These are phyloP conservation scores for Leptographium procerum DNA, from an alignment of 2,329 filamentous ascomycete genomes.

Conservation along the genomic window DNA sequence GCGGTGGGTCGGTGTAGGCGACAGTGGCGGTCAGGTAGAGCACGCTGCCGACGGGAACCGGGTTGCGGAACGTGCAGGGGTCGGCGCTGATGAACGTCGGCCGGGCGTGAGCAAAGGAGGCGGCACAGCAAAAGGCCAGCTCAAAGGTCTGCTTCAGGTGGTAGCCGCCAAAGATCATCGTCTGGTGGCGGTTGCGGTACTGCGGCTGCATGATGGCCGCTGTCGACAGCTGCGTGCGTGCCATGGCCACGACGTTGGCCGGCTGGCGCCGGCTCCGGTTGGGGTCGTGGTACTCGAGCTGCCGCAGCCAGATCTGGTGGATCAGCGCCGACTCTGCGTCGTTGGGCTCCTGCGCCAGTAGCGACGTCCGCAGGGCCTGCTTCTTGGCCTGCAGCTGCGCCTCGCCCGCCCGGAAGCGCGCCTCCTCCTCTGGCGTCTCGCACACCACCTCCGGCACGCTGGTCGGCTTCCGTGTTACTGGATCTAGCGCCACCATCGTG, in stretches of 20 bases:
- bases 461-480: constrained; percentile 53
- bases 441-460: constrained; percentile 42
- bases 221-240: constrained; percentile 45
- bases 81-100: constrained; percentile 64
- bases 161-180: constrained; percentile 71
- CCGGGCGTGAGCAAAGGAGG: constrained; percentile 56
- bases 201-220: constrained; percentile 66
- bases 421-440: constrained; percentile 54
- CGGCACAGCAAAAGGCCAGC: constrained; percentile 63
- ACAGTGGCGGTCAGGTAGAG: constrained; percentile 63
- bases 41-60: constrained; percentile 63
- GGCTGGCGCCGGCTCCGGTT: constrained; percentile 21
- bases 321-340: constrained; percentile 61
- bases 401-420: constrained; percentile 35
- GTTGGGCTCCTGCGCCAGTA: constrained; percentile 57
- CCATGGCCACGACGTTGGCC: constrained; percentile 39
- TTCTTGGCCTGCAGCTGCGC: constrained; percentile 41
- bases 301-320: constrained; percentile 61
- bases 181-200: constrained; percentile 44
- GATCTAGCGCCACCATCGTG: constrained; percentile 67
- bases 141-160: constrained; percentile 66
- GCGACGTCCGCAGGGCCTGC: constrained; percentile 25
- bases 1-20: constrained; percentile 55
- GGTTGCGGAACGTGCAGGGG: constrained; percentile 63
- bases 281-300: constrained; percentile 31